These are phyloP conservation scores for Aureobasidium pullulans DNA, from an alignment of 2,329 filamentous ascomycete species.

Conservation along the genomic window DNA sequence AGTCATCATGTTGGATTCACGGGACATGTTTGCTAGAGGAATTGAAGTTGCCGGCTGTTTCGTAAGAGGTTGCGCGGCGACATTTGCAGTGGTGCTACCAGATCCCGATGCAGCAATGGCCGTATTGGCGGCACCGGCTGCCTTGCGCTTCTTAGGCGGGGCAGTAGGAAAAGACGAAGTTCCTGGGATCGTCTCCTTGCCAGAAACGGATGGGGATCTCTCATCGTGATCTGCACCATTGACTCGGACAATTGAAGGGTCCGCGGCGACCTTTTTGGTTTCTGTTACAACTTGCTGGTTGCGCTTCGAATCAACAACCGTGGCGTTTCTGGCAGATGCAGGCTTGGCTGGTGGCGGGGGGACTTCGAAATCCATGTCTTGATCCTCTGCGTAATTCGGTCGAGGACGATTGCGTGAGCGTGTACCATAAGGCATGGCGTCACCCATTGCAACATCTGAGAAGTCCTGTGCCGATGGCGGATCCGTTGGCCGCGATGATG, in stretches of 20 bases:
- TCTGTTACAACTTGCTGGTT: slow-evolving; percentile 49
- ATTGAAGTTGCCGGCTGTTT: slow-evolving; percentile 31
- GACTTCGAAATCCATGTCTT: slow-evolving; percentile 82
- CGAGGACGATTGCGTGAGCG: slow-evolving; percentile 85
- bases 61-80: slow-evolving; percentile 17
- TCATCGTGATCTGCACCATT: neutral
- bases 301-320: slow-evolving; percentile 18
- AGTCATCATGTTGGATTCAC: slow-evolving; percentile 79
- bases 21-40: slow-evolving; percentile 33
- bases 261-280: slow-evolving; percentile 2
- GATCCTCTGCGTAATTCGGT: slow-evolving; percentile 81
- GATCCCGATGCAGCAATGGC: slow-evolving; percentile 19
- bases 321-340: slow-evolving; percentile 28
- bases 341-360: slow-evolving; percentile 48
- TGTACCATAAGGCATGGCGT: slow-evolving; percentile 73
- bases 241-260: slow-evolving; percentile 18
- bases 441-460: slow-evolving; percentile 22
- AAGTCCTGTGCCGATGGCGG: neutral
- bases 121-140: slow-evolving; percentile 39
- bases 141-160: slow-evolving; percentile 78
- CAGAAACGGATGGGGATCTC: slow-evolving; percentile 7
- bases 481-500: slow-evolving; percentile 6
- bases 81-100: slow-evolving; percentile 20
- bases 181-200: slow-evolving; percentile 36
- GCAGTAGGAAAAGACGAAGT: slow-evolving; percentile 51